These are phyloP conservation scores for Tubosaeta sp. DNA, from an alignment of 768 basidiomycete species.

Conservation along the genomic window DNA sequence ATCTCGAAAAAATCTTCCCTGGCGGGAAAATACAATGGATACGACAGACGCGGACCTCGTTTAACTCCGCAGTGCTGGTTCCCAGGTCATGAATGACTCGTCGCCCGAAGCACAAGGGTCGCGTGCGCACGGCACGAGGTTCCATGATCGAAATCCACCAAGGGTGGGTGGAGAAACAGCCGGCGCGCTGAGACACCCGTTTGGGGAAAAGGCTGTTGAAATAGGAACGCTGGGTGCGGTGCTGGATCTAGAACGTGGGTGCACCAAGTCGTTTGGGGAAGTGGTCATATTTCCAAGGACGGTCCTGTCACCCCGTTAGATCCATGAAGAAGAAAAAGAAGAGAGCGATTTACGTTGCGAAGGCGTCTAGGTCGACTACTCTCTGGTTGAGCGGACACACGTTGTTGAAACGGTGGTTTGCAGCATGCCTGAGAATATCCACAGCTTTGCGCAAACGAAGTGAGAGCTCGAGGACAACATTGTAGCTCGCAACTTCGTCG, in stretches of 20 bases:
- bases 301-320: slow-evolving; percentile 31
- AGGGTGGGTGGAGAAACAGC: slow-evolving; percentile 16
- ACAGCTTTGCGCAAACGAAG: slow-evolving; percentile 57
- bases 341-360: slow-evolving; percentile 44
- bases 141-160: slow-evolving; percentile 18
- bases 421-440: slow-evolving; percentile 48
- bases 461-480: slow-evolving; percentile 61
- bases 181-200: slow-evolving; percentile 17
- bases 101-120: slow-evolving; percentile 40
- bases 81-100: slow-evolving; percentile 62
- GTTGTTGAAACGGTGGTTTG: slow-evolving; percentile 33
- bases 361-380: slow-evolving; percentile 47
- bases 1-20: not conserved
- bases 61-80: slow-evolving; percentile 40
- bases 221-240: slow-evolving; percentile 1
- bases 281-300: slow-evolving; percentile 36
- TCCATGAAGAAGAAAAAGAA: not conserved
- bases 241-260: slow-evolving; percentile 14
- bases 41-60: not conserved
- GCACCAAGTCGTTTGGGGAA: slow-evolving; percentile 23
- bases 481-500: slow-evolving; percentile 50
- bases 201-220: slow-evolving; percentile 10
- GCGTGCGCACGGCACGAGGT: slow-evolving; percentile 12
- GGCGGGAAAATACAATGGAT: not conserved
- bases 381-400: slow-evolving; percentile 40